phyloP scores from a whole-genome alignment of 176 grass and related monocot genomes.

The Oryza australiensis region DNA sequence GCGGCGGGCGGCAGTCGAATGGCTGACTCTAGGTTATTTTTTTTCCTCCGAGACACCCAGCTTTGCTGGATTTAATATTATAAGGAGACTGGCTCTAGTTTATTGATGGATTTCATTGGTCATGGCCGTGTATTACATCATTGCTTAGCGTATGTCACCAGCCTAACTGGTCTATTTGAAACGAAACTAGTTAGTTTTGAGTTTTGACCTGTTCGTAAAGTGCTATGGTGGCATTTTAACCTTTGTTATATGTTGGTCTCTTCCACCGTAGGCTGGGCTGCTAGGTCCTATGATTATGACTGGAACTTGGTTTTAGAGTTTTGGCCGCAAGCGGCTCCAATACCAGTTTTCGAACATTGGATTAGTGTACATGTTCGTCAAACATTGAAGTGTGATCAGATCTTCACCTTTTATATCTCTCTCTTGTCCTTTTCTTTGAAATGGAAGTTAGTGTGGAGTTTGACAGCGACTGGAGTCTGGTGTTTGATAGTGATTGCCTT shows the following conservation, averaged over 20 bases:
- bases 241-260: neutral
- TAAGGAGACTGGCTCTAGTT: no score
- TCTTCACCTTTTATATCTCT: neutral
- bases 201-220: neutral
- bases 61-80: no score
- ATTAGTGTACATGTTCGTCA: constrained; percentile 6
- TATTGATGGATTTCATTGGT: neutral
- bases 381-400: constrained; percentile 14
- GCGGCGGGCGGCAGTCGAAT: neutral
- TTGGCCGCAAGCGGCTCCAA: neutral
- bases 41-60: no score
- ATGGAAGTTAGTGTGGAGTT: constrained; percentile 4
- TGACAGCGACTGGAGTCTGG: constrained; percentile 11
- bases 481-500: constrained; percentile 23
- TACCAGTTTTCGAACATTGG: neutral
- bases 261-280: neutral
- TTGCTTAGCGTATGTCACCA: neutral
- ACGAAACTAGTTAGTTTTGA: neutral
- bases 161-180: neutral
- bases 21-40: neutral
- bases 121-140: neutral
- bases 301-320: neutral
- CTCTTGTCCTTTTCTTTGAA: neutral
- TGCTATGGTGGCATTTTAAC: neutral
- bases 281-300: neutral